Percentiles rank a stretch among this genome's conserved stretches.
Conservation (phyloP, 768 basidiomycete species). For the Suillus cothurnatus region DNA sequence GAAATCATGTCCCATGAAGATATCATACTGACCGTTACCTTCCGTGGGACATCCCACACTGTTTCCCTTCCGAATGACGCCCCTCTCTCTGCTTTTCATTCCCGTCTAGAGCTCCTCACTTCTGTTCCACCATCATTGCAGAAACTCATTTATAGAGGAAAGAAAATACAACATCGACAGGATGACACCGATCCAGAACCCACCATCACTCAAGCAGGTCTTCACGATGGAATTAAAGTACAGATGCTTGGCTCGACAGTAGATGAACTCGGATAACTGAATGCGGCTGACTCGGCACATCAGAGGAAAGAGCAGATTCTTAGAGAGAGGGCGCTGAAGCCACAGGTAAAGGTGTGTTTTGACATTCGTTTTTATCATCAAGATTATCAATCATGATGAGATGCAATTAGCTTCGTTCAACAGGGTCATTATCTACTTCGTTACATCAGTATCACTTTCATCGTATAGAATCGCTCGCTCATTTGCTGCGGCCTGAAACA, state of each 20-base stretch:
- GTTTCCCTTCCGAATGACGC: slow-evolving; percentile 52
- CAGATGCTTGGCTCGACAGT: slow-evolving; percentile 71
- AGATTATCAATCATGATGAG: neutral
- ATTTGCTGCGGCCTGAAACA: slow-evolving; percentile 63
- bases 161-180: slow-evolving; percentile 37
- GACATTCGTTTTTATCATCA: neutral
- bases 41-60: slow-evolving; percentile 50
- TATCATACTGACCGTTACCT: slow-evolving; percentile 36
- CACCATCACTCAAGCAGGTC: slow-evolving; percentile 48
- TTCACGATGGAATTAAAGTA: slow-evolving; percentile 65
- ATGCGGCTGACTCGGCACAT: slow-evolving; percentile 58
- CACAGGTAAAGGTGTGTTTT: slow-evolving; percentile 56
- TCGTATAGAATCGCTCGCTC: slow-evolving; percentile 56
- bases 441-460: slow-evolving; percentile 63
- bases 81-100: slow-evolving; percentile 52
- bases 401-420: slow-evolving; percentile 54
- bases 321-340: slow-evolving; percentile 56
- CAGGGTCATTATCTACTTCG: slow-evolving; percentile 39
- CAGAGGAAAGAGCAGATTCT: slow-evolving; percentile 59
- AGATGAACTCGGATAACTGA: slow-evolving; percentile 56
- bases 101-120: slow-evolving; percentile 61
- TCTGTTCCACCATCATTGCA: slow-evolving; percentile 65
- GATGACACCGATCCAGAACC: slow-evolving; percentile 23
- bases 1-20: slow-evolving; percentile 4
- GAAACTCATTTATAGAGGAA: slow-evolving; percentile 76